These are phyloP conservation scores for Polygonum maritimum DNA, from an alignment of 148 eudicot genomes.

Conservation along the genomic window DNA sequence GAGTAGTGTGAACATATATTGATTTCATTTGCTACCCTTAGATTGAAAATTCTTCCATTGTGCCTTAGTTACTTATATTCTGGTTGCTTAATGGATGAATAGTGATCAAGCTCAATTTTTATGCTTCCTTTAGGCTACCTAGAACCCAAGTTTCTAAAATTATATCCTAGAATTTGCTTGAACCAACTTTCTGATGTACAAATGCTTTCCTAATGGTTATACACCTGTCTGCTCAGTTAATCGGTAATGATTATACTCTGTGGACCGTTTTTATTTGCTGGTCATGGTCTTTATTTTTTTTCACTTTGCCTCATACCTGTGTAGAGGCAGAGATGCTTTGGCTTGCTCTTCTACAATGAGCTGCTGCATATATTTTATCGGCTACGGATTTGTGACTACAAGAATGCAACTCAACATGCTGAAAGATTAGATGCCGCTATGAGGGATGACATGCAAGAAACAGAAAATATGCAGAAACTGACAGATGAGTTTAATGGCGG, in stretches of 20 bases:
- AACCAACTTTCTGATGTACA: background rate
- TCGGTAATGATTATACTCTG: background rate
- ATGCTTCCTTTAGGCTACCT: background rate
- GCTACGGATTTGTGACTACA: constrained; percentile 89
- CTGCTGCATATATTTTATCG: constrained; percentile 82
- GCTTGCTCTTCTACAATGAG: constrained; percentile 82
- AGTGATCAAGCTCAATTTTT: background rate
- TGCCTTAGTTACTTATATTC: background rate
- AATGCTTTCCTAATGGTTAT: background rate
- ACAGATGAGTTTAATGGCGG: constrained; percentile 61
- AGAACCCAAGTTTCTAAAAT: background rate
- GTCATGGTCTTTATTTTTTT: background rate
- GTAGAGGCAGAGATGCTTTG: constrained; percentile 70
- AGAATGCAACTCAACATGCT: constrained; percentile 71
- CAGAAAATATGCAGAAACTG: constrained; percentile 38
- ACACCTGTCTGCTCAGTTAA: background rate
- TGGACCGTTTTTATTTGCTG: background rate
- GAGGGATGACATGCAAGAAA: constrained; percentile 73
- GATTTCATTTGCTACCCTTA: background rate
- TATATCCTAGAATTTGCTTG: background rate
- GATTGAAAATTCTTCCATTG: background rate
- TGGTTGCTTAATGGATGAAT: background rate
- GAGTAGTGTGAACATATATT: background rate
- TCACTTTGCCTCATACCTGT: constrained; percentile 2
- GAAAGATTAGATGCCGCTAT: constrained; percentile 80